Evolutionary conservation across 345 rosid genomes (phyloP), one percentile per base, ranked within the genome.

Genomic region (Pseudoturritis turrita): DNA sequence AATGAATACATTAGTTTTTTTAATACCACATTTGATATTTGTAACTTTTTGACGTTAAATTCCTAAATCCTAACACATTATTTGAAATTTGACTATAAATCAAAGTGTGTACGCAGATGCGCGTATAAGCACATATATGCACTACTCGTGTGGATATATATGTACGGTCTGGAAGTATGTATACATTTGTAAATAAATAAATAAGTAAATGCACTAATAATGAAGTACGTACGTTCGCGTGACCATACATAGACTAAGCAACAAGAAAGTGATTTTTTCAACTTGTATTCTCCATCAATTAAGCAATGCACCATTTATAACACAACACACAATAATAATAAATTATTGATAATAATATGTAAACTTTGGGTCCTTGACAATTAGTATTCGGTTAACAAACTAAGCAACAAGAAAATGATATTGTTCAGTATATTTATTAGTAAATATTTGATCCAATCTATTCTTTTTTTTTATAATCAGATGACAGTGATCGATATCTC

Each of bases 231-330:
- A 41, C 25, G 47, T 11, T 39, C 53, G 43, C 23, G 40, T 71
- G 58, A 6, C 28, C 40, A 49, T 60, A 15, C 9, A 49, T 36
- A 17, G 33, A 63, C 40, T 25, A 45, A 35, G 22, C 57, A 55
- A 44, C 25, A 50, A 50, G 62, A 52, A 72, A 72, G 47, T 71
- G 54, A 72, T 43, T 65, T 29, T 56, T 73, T 64, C 43, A 45
- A 56, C 14, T 19, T 73, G 41, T 56, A 65, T 64, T 29, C 65
- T 57, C 72, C 52, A 65, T 52, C 59, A 26, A 47, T 39, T 36
- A 65, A 46, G 72, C 52, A 55, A 73, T 73, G 59, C 60, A 55
- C 70, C 49, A 63, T 45, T 54, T 41, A 29, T 35, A 49, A 13
- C 17, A 61, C 22, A 62, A 5, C 43, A 36, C 13, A 28, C 25